Base-by-base conservation (phyloP, 2,329 filamentous ascomycete genomes). In the Pezicula rhizophila region DNA sequence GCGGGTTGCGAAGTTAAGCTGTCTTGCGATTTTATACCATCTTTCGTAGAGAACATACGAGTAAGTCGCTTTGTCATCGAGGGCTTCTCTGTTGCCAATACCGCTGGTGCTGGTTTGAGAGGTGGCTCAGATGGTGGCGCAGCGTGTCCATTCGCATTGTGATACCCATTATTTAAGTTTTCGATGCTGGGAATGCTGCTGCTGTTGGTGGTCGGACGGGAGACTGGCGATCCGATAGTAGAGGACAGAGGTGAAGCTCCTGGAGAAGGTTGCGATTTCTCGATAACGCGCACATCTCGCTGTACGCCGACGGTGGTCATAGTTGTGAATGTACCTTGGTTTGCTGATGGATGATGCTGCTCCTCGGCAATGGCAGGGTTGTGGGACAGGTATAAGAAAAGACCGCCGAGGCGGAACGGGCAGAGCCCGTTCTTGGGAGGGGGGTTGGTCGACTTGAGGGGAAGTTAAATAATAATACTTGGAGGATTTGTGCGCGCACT, bases 1-100 rank as follows among this genome's bases (percentile, higher is more conserved):
- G n/a, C 38, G 18, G 51, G 47, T 28, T 45, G 54, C 8, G 55
- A 55, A 52, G 47, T 57, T 48, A 60, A 45, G 51, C 48, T 55
- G 26, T 12, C 48, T 20, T 62, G 56, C 20, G 59, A 57, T 52
- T 51, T 58, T n/a, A 47, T 50, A 17, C 70, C 62, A 47, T 82
- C 79, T 62, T 78, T 81, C 55, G 71, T 75, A 47, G 76, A 80
- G 66, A 84, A 84, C 75, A 84, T 84, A 69, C 80, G 77, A 37
- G 79, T 78, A 49, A 84, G 64, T 42, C 79, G 77, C 61, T 82
- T 79, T 63, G 83, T 84, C 67, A 84, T 79, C 12, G 79, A 80
- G 2, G 75, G 64, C 64, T 79, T 82, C 58, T 82, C 79, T 26
- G 51, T 38, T 31, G 55, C 26, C 17, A 50, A 50, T 5, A 52